phyloP scores from a whole-genome alignment of 352 stramenopile species.

The Phytophthora rubi region DNA sequence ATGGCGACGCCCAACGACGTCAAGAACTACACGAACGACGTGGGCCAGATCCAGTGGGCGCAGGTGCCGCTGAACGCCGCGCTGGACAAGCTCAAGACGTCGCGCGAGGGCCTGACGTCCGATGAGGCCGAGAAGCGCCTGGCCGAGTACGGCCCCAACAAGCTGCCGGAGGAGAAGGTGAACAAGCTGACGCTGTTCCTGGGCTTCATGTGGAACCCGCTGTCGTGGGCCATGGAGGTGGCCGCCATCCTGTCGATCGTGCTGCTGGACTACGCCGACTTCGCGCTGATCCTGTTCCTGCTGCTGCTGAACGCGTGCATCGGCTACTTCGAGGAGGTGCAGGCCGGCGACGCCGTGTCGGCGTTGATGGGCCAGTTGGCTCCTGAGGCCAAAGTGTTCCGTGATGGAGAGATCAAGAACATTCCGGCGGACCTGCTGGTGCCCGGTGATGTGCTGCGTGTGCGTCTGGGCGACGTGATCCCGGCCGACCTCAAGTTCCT shows the following conservation, averaged over 20 bases:
- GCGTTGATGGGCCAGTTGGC: slow-evolving; percentile 82
- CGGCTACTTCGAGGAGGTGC: slow-evolving; percentile 75
- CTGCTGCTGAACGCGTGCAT: slow-evolving; percentile 73
- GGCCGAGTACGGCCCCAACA: slow-evolving; percentile 73
- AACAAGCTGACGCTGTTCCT: slow-evolving; percentile 78
- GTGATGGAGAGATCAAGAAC: slow-evolving; percentile 74
- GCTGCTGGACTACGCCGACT: slow-evolving; percentile 73
- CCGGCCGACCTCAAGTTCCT: slow-evolving; percentile 90
- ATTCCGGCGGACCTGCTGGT: slow-evolving; percentile 62
- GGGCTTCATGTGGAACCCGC: slow-evolving; percentile 77
- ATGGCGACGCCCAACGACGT: slow-evolving; percentile 35
- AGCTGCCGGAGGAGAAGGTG: slow-evolving; percentile 53
- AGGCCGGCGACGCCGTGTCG: slow-evolving; percentile 84
- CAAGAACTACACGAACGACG: slow-evolving; percentile 91
- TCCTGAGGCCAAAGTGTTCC: slow-evolving; percentile 77
- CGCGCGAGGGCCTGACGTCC: slow-evolving; percentile 61
- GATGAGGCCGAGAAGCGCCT: slow-evolving; percentile 70
- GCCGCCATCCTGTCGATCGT: slow-evolving; percentile 70
- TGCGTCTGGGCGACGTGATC: slow-evolving; percentile 88
- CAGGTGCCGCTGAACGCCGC: slow-evolving; percentile 72
- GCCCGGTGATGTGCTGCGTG: slow-evolving; percentile 68
- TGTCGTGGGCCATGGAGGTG: slow-evolving; percentile 81
- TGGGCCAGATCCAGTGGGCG: slow-evolving; percentile 8
- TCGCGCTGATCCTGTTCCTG: slow-evolving; percentile 66
- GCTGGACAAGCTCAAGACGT: slow-evolving; percentile 80